Base-by-base conservation (phyloP, 345 rosid genomes). In the Salix udensis region DNA sequence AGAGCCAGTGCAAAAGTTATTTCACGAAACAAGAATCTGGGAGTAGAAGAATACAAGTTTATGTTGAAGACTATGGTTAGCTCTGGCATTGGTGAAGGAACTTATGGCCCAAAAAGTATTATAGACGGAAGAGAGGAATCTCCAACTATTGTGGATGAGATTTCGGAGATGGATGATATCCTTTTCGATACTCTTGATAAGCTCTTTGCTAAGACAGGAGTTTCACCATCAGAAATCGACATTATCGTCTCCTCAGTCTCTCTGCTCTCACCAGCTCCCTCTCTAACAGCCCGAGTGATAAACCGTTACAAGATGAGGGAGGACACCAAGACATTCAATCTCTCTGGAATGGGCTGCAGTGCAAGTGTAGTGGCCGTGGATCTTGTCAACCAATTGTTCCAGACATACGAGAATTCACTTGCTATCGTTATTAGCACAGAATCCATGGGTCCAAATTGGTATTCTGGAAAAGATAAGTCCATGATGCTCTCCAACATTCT, bases 291-390 rank as follows among this genome's bases (percentile, higher is more conserved):
- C 11, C 48, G 72, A 16, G 73, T 84, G 2, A 71, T 81, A 4
- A 85, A 81, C 48, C 76, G 67, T 1, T 83, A 83, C 81, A 85
- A 83, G 24, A 53, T 81, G 24, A 65, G 81, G 80, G 73, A 82
- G 65, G 74, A 85, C 24, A 76, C 85, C 7, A 87, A 74, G 75
- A 24, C 81, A 67, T 81, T 68, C 66, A 79, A 82, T 67, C 84
- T 85, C 52, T 73, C 84, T 1, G 88, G 89, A 46, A 87, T 87
- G 88, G 88, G 88, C 2, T 87, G 88, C 50, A 85, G 84, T 65
- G 84, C 82, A 6, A 82, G 86, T 10, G n/a, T 85, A 1, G 70
- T 83, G 21, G 81, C 83, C 1, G 52, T 79, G 21, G 76, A 78
- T 7, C 39, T 87, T 21, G 81, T 78, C 2, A 70, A 71, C 30